These are phyloP conservation scores for Colletotrichum cereale DNA, from an alignment of 2,329 filamentous ascomycete species.

Conservation along the genomic window DNA sequence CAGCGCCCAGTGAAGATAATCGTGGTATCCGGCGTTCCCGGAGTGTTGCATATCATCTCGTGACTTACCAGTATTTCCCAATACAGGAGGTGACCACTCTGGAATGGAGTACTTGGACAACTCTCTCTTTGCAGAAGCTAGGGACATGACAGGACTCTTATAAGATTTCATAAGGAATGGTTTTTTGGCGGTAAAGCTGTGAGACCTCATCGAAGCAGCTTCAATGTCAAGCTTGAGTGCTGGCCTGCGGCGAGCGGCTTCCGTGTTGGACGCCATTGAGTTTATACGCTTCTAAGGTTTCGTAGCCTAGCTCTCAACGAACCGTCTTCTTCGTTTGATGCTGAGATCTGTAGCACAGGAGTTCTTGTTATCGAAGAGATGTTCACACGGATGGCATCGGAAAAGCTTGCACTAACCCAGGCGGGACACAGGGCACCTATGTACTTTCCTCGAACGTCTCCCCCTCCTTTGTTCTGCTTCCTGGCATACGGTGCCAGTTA, in stretches of 20 bases:
- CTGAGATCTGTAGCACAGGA: neutral
- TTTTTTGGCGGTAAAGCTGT: neutral
- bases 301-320: neutral
- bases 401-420: no score
- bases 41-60: slow-evolving; percentile 14
- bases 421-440: no score
- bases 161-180: neutral
- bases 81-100: neutral
- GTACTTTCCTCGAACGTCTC: no score
- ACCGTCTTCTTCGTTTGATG: neutral
- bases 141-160: neutral
- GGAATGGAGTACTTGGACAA: neutral
- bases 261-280: neutral
- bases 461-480: no score
- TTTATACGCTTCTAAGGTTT: neutral
- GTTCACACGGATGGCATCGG: no score
- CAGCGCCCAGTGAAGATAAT: slow-evolving; percentile 26
- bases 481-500: no score
- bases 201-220: neutral
- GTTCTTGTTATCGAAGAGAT: no score
- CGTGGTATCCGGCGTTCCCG: slow-evolving; percentile 10
- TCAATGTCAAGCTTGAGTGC: neutral
- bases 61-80: neutral
- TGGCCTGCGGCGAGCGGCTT: neutral
- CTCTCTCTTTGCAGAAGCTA: neutral